These are phyloP conservation scores for Entelexis sorbosivorans DNA, from an alignment of 1,139 yeast species.

Conservation along the genomic window DNA sequence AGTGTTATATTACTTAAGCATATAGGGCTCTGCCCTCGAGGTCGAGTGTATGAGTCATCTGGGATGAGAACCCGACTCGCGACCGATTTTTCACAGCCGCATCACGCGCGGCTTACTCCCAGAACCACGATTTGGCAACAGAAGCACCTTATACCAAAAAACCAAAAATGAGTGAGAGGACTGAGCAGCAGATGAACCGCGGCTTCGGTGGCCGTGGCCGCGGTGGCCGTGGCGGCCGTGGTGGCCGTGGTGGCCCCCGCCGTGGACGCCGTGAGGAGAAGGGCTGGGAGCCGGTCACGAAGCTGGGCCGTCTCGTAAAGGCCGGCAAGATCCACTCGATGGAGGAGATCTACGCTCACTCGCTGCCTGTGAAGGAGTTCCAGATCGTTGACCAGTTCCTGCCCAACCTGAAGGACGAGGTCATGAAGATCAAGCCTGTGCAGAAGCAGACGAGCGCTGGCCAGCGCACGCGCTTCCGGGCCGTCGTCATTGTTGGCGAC, in stretches of 20 bases:
- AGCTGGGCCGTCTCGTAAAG: constrained; percentile 98
- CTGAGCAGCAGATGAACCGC: constrained; percentile 22
- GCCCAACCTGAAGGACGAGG: constrained; percentile 95
- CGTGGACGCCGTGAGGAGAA: constrained; percentile 82
- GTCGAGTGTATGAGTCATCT: neutral
- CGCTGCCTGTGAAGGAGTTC: constrained; percentile 98
- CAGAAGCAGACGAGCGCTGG: constrained; percentile 99
- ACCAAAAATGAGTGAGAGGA: constrained; percentile 19
- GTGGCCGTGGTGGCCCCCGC: constrained; percentile 50
- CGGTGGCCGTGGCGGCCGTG: constrained; percentile 26
- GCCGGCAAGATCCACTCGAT: constrained; percentile 95
- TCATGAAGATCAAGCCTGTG: constrained; percentile 99
- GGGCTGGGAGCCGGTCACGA: constrained; percentile 99
- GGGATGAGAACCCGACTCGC: neutral
- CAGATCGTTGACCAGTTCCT: constrained; percentile 95
- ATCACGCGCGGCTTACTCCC: neutral
- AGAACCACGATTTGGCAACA: neutral
- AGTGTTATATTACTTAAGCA: neutral
- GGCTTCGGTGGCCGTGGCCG: constrained; percentile 24
- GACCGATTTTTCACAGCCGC: neutral
- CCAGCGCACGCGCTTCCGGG: constrained; percentile 99
- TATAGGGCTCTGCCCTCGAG: neutral
- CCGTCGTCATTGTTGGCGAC: constrained; percentile 99
- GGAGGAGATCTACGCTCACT: constrained; percentile 98
- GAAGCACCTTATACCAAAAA: neutral